A percentile compares a stretch with the other conserved stretches of the same genome.
Conservation (phyloP, 139 green algal genomes). For the Gonium pectorale region DNA sequence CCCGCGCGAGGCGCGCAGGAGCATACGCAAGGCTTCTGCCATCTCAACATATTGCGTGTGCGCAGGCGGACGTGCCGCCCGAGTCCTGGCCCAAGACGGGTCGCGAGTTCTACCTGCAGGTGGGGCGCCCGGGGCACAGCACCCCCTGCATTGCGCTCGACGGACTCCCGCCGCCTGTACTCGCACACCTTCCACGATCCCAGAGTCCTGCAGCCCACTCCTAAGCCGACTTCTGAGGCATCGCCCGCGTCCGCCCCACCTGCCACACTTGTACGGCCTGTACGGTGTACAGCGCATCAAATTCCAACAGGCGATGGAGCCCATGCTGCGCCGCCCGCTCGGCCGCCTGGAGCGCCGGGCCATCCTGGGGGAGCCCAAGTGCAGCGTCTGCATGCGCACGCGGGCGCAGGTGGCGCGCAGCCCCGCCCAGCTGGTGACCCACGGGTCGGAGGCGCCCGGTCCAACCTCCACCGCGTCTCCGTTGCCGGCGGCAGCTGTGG, state of each 20-base stretch:
- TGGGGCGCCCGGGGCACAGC: neutral
- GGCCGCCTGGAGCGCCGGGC: slow-evolving; percentile 17
- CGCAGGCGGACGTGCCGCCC: slow-evolving; percentile 18
- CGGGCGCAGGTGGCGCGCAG: neutral
- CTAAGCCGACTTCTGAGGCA: too few species aligned
- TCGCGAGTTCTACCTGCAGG: slow-evolving; percentile 33
- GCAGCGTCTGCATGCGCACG: slow-evolving; percentile 34
- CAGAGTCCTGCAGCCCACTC: too few species aligned
- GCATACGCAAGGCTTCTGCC: too few species aligned
- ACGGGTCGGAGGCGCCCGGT: too few species aligned
- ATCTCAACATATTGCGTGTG: too few species aligned
- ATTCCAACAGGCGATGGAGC: slow-evolving; percentile 13
- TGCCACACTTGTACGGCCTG: too few species aligned
- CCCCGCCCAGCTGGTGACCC: too few species aligned
- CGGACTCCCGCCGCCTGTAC: neutral
- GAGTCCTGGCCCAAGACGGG: slow-evolving; percentile 13
- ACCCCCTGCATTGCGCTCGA: neutral
- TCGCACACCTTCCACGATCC: too few species aligned
- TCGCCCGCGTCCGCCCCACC: too few species aligned
- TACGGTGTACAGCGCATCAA: slow-evolving; percentile 33
- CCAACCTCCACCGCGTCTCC: too few species aligned
- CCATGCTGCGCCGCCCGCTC: slow-evolving; percentile 29
- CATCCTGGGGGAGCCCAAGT: slow-evolving; percentile 23
- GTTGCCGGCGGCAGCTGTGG: neutral
- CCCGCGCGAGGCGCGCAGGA: too few species aligned